phyloP scores from a whole-genome alignment of 2,329 filamentous ascomycete genomes.

The Dothideomycetidae sp. region DNA sequence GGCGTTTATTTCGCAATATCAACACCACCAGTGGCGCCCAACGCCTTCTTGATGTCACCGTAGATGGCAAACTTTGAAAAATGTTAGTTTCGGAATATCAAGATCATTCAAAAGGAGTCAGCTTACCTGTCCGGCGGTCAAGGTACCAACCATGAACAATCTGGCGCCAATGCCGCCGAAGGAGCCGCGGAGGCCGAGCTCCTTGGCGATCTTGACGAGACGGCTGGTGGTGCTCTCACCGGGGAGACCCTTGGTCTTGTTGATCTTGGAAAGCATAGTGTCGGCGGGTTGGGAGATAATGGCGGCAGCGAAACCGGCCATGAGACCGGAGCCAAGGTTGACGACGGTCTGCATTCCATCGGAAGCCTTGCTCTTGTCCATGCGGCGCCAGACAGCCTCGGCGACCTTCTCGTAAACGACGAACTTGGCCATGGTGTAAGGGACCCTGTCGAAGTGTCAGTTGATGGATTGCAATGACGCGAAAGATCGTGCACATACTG shows the following conservation, averaged over 20 bases:
- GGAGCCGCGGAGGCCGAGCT: conserved; percentile 65
- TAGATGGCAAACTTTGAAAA: not conserved
- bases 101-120: conserved; percentile 51
- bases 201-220: conserved; percentile 75
- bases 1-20: conserved; percentile 42
- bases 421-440: conserved; percentile 93
- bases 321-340: conserved; percentile 74
- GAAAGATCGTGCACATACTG: conserved; percentile 42
- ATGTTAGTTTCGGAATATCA: conserved; percentile 9
- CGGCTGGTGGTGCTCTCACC: conserved; percentile 71
- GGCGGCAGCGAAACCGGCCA: conserved; percentile 77
- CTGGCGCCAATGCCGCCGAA: conserved; percentile 72
- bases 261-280: conserved; percentile 91
- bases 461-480: not conserved
- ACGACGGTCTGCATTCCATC: conserved; percentile 58
- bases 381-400: conserved; percentile 52
- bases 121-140: conserved; percentile 71
- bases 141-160: conserved; percentile 60
- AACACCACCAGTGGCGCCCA: conserved; percentile 62
- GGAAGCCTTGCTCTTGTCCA: conserved; percentile 59
- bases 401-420: conserved; percentile 83
- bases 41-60: conserved; percentile 18
- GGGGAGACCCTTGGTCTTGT: conserved; percentile 80
- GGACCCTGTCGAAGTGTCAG: conserved; percentile 43
- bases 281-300: conserved; percentile 80